These are phyloP conservation scores for Penicillium sp. DNA, from an alignment of 2,329 filamentous ascomycete species.

Conservation along the genomic window DNA sequence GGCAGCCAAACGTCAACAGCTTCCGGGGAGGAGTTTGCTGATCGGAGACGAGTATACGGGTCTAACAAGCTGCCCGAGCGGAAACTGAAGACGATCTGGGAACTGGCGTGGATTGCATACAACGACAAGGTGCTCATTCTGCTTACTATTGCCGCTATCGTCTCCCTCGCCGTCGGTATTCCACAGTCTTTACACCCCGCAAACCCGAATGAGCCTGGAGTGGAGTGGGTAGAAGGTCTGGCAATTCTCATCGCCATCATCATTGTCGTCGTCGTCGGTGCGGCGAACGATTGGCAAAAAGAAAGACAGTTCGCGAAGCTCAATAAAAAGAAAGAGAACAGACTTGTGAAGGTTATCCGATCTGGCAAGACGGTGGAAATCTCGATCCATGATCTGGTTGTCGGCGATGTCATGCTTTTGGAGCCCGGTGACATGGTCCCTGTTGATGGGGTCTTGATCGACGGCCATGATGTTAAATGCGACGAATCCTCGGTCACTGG, in stretches of 20 bases:
- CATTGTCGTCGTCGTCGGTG: constrained; percentile 70
- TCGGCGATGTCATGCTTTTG: constrained; percentile 67
- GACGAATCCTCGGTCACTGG: constrained; percentile 73
- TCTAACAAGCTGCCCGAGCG: constrained; percentile 64
- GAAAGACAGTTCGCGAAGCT: constrained; percentile 74
- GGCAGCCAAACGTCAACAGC: constrained; percentile 14
- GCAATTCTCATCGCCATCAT: constrained; percentile 72
- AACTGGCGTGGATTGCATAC: constrained; percentile 72
- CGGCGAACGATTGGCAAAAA: constrained; percentile 78
- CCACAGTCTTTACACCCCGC: constrained; percentile 62
- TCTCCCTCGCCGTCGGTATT: constrained; percentile 68
- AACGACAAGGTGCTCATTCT: constrained; percentile 76
- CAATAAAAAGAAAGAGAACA: constrained; percentile 73
- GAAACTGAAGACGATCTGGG: constrained; percentile 64
- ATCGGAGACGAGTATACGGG: constrained; percentile 65
- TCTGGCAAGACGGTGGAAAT: constrained; percentile 66
- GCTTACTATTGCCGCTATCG: constrained; percentile 64
- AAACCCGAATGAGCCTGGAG: constrained; percentile 49
- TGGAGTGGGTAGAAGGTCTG: constrained; percentile 78
- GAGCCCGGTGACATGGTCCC: constrained; percentile 69
- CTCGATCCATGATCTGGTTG: constrained; percentile 64
- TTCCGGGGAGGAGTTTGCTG: constrained; percentile 46
- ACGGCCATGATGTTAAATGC: constrained; percentile 61
- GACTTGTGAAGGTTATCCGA: constrained; percentile 68
- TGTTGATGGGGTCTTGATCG: constrained; percentile 65